Evolutionary conservation across 1,284 basidiomycete species (phyloP), one percentile per base, ranked within the genome.

Genomic region (Veloporphyrellus conicus): DNA sequence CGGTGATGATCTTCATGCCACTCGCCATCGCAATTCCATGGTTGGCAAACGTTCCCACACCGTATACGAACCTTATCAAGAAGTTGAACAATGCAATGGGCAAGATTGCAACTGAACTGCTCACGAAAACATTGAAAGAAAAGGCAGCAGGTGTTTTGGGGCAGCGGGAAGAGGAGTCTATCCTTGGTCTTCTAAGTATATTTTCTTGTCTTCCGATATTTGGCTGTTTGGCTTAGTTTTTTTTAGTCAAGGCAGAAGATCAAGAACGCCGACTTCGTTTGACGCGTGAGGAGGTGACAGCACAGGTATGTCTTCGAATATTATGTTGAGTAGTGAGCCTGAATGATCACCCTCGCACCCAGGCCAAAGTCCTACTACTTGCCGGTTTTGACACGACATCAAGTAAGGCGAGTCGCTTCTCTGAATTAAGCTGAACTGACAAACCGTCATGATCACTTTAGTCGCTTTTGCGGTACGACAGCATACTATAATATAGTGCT

Each of bases 51-150:
- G 33, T 81, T 3, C 80, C 80, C 0, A 74, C 73, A 0, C 51
- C 64, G 23, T 62, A 68, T 18, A 67, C 63, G 16, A 63, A 54
- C 36, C 58, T 72, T 9, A 53, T 74, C 14, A 54, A 54, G 33
- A 63, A 62, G 23, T 50, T 82, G 39, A 71, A 71, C 18, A 41
- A 54, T 12, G 69, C 67, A 9, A 71, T 79, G 67, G 63, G 62
- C 1, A 65, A 68, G 8, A 77, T 82, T 25, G 74, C 78, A 0
- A 66, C 73, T 16, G 68, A 67, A 9, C 56, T 83, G 11, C 61
- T 83, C 9, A 64, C 66, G 28, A 69, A 71, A 43, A 71, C 68
- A 11, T 65, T 70, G 35, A 65, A 69, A 50, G 75, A 72, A 52
- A 70, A 69, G 42, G 66, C 67, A 27, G 68, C 60, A 11, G 59